Conservation (phyloP, 768 basidiomycete genomes). For the Psilocybe sp. region DNA sequence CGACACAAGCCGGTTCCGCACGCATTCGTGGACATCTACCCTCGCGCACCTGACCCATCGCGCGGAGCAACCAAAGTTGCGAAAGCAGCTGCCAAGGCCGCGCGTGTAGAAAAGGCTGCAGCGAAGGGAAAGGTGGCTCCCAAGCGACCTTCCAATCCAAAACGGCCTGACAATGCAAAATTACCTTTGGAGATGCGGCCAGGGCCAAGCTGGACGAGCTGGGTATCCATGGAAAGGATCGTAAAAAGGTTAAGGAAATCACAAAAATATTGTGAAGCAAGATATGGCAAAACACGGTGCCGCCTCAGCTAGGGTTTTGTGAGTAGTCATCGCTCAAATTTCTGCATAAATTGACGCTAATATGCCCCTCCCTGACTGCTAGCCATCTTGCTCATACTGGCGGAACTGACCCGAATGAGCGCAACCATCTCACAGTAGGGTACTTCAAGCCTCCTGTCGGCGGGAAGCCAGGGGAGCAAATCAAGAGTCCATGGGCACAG, state of each 20-base stretch:
- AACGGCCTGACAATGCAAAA: background rate
- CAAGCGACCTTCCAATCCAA: background rate
- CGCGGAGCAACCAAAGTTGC: no score
- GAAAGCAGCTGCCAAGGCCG: no score
- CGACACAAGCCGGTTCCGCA: no score
- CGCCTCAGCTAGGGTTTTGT: slow-evolving; percentile 3
- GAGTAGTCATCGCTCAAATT: background rate
- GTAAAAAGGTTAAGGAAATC: slow-evolving; percentile 8
- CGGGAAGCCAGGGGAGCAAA: slow-evolving; percentile 3
- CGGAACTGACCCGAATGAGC: slow-evolving; percentile 3
- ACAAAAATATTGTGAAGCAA: slow-evolving; percentile 6
- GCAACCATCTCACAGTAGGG: slow-evolving; percentile 1
- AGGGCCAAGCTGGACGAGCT: slow-evolving; percentile 7
- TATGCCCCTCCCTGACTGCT: no score
- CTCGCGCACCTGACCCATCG: no score
- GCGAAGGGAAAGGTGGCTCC: no score
- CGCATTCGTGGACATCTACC: no score
- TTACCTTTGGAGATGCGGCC: slow-evolving; percentile 8
- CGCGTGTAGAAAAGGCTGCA: no score
- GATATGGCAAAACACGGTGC: slow-evolving; percentile 6
- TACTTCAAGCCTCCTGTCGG: background rate
- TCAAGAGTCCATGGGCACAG: slow-evolving; percentile 4
- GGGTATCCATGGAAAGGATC: slow-evolving; percentile 9
- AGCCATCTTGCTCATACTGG: slow-evolving; percentile 3
- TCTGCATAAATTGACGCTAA: background rate